These are phyloP conservation scores for Naegleria fowleri DNA, from an alignment of 208 protist genomes.

Conservation along the genomic window DNA sequence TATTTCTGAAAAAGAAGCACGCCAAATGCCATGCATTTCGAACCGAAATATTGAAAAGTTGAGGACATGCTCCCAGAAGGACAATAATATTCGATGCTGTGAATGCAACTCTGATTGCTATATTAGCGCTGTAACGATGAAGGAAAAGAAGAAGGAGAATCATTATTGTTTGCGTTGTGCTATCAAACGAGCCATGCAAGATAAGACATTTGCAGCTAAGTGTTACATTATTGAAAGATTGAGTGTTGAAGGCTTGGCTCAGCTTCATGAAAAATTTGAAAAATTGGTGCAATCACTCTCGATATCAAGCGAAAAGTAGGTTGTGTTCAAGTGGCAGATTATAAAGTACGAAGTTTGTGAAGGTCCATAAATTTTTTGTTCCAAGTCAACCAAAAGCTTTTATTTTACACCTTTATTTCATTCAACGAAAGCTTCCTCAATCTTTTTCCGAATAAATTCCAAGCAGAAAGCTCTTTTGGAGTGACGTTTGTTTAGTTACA, in stretches of 20 bases:
- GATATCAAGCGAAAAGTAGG: too few species aligned
- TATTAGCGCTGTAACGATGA: not conserved
- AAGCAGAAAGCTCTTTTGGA: too few species aligned
- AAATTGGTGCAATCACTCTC: not conserved
- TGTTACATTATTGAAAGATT: not conserved
- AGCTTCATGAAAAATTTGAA: not conserved
- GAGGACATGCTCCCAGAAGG: not conserved
- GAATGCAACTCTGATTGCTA: slow-evolving; percentile 12
- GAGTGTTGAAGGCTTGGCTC: not conserved
- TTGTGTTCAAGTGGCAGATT: too few species aligned
- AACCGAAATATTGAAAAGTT: not conserved
- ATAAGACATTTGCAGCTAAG: not conserved
- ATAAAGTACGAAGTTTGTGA: too few species aligned
- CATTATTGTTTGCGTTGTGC: not conserved
- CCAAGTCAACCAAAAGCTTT: too few species aligned
- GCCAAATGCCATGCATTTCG: not conserved
- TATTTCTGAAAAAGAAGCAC: not conserved
- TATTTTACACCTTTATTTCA: too few species aligned
- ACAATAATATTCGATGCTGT: not conserved
- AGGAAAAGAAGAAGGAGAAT: not conserved
- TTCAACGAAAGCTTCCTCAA: too few species aligned
- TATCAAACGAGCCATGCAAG: not conserved
- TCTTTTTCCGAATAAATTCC: too few species aligned
- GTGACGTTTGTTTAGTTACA: too few species aligned
- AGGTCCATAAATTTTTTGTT: too few species aligned